Evolutionary conservation across 2,329 filamentous ascomycete species (phyloP), one percentile per base, ranked within the genome.

Genomic region (Stagonosporopsis rhizophila): DNA sequence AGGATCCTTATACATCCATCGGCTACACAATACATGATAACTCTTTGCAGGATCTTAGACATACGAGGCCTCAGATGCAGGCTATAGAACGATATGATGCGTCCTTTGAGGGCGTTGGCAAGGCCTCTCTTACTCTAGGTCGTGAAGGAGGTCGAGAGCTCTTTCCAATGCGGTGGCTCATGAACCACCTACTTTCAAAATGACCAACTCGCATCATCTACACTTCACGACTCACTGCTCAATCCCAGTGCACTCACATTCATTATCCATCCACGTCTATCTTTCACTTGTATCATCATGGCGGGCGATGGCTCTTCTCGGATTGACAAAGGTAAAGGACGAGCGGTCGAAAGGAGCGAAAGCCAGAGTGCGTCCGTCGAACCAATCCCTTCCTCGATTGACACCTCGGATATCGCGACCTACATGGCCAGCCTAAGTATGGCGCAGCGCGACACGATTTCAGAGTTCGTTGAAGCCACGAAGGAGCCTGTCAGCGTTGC

Each of bases 401-500:
- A 17, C 28, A 42, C 11, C 23, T 9, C 23, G 8, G 11, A 38
- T 6, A 6, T 52, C 19, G 20, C 34, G 28, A n/a, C 20, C 20
- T 38, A 38, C 15, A 19, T 52, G 19, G 27, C 42, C 34, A 40
- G 14, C 7, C 42, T 53, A 22, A 41, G 22, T 22, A 11, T 17
- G 4, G 42, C 48, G 17, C 38, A 48, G 22, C 47, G 47, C 8
- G 19, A 28, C 6, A 17, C 47, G n/a, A 22, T 56, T 8, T 15
- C 3, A 7, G 22, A 52, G 2, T 51, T 47, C 25, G 20, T 52
- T 23, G 17, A 42, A 30, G 38, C 44, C 11, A 56, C 53, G 14
- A 48, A 52, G n/a, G 22, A 47, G 15, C 23, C 37, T 11, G n/a
- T 44, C 20, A 35, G 19, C 8, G 38, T 44, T 7, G 53, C 53